A percentile compares a stretch with the other conserved stretches of the same genome.
Evolutionary conservation across 805 yeast species (phyloP).

Genomic region (Starmerella cellae): DNA sequence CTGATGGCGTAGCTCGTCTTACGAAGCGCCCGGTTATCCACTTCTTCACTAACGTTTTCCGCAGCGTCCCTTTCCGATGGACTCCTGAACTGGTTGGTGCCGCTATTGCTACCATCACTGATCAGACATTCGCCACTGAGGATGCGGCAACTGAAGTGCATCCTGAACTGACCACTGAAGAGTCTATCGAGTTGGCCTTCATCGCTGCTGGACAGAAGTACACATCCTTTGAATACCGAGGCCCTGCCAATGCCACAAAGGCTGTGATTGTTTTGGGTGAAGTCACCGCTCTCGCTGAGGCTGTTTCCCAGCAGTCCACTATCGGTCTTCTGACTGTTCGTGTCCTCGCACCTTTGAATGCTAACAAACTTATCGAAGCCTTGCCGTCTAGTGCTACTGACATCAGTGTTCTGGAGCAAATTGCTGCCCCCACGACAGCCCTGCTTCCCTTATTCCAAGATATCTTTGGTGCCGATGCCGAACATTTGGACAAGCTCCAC

Average conservation of each 20-base stretch:
- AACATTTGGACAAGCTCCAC: slow-evolving; percentile 14
- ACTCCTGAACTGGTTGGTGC: slow-evolving; percentile 18
- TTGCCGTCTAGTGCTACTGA: slow-evolving; percentile 44
- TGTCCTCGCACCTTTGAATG: slow-evolving; percentile 61
- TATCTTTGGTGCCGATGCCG: slow-evolving; percentile 43
- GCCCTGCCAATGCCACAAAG: slow-evolving; percentile 33
- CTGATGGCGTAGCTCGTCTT: slow-evolving; percentile 43
- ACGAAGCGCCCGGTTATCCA: slow-evolving; percentile 52
- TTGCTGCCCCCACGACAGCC: slow-evolving; percentile 31
- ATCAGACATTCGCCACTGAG: background rate
- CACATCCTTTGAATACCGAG: slow-evolving; percentile 34
- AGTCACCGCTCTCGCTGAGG: slow-evolving; percentile 30
- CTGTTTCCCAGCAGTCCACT: slow-evolving; percentile 27
- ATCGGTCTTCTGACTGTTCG: slow-evolving; percentile 44
- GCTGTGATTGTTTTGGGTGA: slow-evolving; percentile 56
- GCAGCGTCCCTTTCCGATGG: slow-evolving; percentile 19
- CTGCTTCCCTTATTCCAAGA: slow-evolving; percentile 68
- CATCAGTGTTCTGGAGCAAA: slow-evolving; percentile 57
- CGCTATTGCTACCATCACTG: slow-evolving; percentile 16
- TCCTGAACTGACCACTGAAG: background rate
- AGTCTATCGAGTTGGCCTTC: slow-evolving; percentile 22
- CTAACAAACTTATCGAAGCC: slow-evolving; percentile 35
- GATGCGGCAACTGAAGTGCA: background rate
- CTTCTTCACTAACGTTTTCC: slow-evolving; percentile 34
- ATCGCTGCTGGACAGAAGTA: slow-evolving; percentile 28